phyloP scores from a whole-genome alignment of 2,329 filamentous ascomycete species.

The Chaetoscypha palmicola region DNA sequence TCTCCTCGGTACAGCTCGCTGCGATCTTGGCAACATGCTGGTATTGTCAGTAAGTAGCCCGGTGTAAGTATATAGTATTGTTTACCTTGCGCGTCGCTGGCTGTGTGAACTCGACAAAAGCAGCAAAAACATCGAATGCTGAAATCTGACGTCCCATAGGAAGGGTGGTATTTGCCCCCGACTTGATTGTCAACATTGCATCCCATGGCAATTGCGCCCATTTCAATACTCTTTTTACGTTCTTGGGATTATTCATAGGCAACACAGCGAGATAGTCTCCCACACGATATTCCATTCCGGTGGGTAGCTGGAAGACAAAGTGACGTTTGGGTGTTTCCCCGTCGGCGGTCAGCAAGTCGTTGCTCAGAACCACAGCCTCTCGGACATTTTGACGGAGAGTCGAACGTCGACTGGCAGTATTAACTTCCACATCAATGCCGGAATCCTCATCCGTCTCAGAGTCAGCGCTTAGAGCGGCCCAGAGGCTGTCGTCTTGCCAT shows the following conservation, averaged over 20 bases:
- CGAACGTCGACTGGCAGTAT: constrained; percentile 20
- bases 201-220: constrained; percentile 54
- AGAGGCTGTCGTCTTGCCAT: constrained; percentile 56
- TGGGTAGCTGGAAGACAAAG: constrained; percentile 38
- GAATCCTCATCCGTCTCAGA: constrained; percentile 14
- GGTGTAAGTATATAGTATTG: not conserved
- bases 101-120: constrained; percentile 53
- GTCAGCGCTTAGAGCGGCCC: constrained; percentile 31
- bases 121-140: constrained; percentile 45
- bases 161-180: constrained; percentile 34
- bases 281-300: constrained; percentile 14
- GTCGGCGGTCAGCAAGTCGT: constrained; percentile 43
- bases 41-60: not conserved
- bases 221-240: constrained; percentile 42
- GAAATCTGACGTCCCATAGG: constrained; percentile 42
- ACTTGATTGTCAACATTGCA: constrained; percentile 43
- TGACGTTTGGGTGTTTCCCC: constrained; percentile 53
- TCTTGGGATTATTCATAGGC: constrained; percentile 14
- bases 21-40: constrained; percentile 41
- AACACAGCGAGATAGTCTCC: constrained; percentile 20
- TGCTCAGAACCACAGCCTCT: constrained; percentile 51
- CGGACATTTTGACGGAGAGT: constrained; percentile 54
- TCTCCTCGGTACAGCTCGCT: constrained; percentile 39
- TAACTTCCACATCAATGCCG: constrained; percentile 18
- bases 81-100: constrained; percentile 45